Evolutionary conservation across 306 rosid genomes (phyloP).

Genomic region (Arachis stenosperma): DNA sequence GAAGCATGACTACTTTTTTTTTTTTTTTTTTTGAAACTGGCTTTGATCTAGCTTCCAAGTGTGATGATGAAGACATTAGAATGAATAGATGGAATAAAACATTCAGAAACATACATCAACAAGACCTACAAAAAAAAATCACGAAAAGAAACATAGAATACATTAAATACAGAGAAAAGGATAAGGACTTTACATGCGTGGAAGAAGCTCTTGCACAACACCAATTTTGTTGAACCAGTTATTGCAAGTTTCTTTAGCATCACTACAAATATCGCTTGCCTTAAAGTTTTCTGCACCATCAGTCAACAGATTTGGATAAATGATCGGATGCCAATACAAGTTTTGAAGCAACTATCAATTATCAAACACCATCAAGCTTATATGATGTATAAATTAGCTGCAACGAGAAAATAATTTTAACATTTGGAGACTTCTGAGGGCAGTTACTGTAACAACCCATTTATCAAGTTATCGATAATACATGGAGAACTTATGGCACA

Average conservation of each 20-base stretch:
- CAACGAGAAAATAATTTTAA: conserved; percentile 23
- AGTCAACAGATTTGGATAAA: conserved; percentile 35
- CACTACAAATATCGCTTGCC: conserved; percentile 61
- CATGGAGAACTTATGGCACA: background rate
- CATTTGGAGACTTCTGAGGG: conserved; percentile 10
- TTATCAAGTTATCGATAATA: background rate
- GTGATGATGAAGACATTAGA: conserved; percentile 32
- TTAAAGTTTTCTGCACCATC: conserved; percentile 64
- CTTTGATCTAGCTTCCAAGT: conserved; percentile 26
- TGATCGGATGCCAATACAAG: conserved; percentile 7
- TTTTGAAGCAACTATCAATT: conserved; percentile 27
- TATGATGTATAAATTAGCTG: conserved; percentile 30
- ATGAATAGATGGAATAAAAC: conserved; percentile 30
- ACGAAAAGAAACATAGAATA: conserved; percentile 10
- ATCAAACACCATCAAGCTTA: conserved; percentile 32
- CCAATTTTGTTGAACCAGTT: conserved; percentile 98
- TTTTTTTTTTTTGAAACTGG: conserved; percentile 23
- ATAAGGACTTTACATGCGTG: conserved; percentile 78
- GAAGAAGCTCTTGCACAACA: conserved; percentile 94
- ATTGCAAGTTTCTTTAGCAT: conserved; percentile 95
- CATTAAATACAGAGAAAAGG: conserved; percentile 31
- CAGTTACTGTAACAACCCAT: conserved; percentile 1
- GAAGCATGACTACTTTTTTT: conserved; percentile 23
- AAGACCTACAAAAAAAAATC: conserved; percentile 9
- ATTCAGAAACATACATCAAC: conserved; percentile 35